phyloP scores from a whole-genome alignment of 768 basidiomycete species.

The Rhizopogon vulgaris region DNA sequence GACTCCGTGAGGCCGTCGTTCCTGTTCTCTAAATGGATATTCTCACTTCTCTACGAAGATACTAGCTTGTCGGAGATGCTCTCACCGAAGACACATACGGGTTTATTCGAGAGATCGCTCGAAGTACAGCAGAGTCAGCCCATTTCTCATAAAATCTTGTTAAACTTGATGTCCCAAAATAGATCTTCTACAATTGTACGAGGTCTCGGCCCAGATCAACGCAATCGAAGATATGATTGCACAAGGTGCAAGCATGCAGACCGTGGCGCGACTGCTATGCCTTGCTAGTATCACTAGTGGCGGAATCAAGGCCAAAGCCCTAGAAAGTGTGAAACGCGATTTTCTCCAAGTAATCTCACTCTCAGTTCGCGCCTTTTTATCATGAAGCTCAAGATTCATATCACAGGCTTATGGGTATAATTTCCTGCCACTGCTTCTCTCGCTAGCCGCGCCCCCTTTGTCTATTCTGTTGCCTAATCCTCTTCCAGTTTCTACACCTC shows the following conservation, averaged over 20 bases:
- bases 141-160: conserved; percentile 3
- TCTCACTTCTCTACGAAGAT: conserved; percentile 42
- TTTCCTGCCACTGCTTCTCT: conserved; percentile 60
- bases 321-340: conserved; percentile 89
- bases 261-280: conserved; percentile 75
- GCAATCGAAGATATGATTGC: conserved; percentile 89
- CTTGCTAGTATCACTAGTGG: conserved; percentile 80
- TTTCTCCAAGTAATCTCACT: conserved; percentile 61
- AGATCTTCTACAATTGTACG: conserved; percentile 95
- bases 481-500: conserved; percentile 45
- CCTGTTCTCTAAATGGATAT: not conserved
- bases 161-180: conserved; percentile 4
- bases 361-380: not conserved
- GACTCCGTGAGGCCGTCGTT: conserved; percentile 61
- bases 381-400: conserved; percentile 9
- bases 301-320: conserved; percentile 78
- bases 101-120: conserved; percentile 84
- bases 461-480: conserved; percentile 62
- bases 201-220: conserved; percentile 70
- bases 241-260: conserved; percentile 77
- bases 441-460: conserved; percentile 61
- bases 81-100: conserved; percentile 75
- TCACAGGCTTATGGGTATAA: conserved; percentile 71
- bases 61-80: conserved; percentile 92
- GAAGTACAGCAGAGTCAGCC: conserved; percentile 92